Conservation (phyloP, 305 asterid genomes). For the Coffea humblotiana region DNA sequence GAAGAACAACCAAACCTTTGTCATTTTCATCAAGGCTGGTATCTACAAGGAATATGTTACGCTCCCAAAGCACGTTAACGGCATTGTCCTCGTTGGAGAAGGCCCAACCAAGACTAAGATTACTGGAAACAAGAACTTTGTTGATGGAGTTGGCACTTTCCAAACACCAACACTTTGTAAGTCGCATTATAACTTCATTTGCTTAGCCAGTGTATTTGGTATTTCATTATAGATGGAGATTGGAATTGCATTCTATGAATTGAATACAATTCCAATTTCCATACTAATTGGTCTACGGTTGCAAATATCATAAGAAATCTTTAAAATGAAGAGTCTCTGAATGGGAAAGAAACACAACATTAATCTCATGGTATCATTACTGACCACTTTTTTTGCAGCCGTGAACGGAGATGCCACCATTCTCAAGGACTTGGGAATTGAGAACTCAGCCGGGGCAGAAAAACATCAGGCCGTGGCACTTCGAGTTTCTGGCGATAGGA, state of each 20-base stretch:
- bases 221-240: too few species aligned
- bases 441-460: conserved; percentile 45
- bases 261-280: not conserved
- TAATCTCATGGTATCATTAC: not conserved
- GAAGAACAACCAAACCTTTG: conserved; percentile 31
- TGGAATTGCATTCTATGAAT: not conserved
- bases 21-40: conserved; percentile 68
- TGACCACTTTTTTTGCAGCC: conserved; percentile 30
- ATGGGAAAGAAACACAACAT: not conserved
- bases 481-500: conserved; percentile 38
- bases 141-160: conserved; percentile 51
- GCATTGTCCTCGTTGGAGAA: conserved; percentile 61
- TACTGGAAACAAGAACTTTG: conserved; percentile 53
- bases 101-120: conserved; percentile 71
- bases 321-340: too few species aligned
- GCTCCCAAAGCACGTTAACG: conserved; percentile 40
- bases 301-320: too few species aligned
- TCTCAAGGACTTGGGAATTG: conserved; percentile 45
- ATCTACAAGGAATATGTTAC: conserved; percentile 54
- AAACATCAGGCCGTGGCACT: conserved; percentile 53
- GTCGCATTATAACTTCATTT: conserved; percentile 7
- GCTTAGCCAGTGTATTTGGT: not conserved
- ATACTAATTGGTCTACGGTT: too few species aligned
- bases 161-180: conserved; percentile 56
- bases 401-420: conserved; percentile 41